These are phyloP conservation scores for Warburgia ugandensis DNA, from an alignment of 164 flowering plant species.

Conservation along the genomic window DNA sequence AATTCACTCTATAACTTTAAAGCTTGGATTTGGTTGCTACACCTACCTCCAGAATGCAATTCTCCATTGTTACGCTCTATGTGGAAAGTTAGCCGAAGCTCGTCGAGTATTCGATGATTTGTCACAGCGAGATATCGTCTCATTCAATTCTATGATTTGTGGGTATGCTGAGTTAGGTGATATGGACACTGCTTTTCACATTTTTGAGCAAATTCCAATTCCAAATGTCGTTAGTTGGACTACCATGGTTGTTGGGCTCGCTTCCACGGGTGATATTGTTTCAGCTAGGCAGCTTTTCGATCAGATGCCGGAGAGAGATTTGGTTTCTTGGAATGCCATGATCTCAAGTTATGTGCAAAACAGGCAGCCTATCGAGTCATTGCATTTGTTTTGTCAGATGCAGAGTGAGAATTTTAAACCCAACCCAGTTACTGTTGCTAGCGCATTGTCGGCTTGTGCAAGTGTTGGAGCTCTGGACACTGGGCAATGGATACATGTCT, in stretches of 20 bases:
- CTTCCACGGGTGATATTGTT: conserved; percentile 13
- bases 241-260: conserved; percentile 20
- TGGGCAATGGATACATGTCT: conserved; percentile 26
- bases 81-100: conserved; percentile 11
- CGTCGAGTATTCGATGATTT: conserved; percentile 17
- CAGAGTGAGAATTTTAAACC: conserved; percentile 18
- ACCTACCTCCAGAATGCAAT: conserved; percentile 18
- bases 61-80: conserved; percentile 12
- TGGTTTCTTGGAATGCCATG: conserved; percentile 18
- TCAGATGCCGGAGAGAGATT: conserved; percentile 20
- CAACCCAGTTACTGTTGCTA: conserved; percentile 12
- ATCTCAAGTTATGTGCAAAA: conserved; percentile 18
- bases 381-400: conserved; percentile 15
- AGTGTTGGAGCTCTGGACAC: conserved; percentile 22
- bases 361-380: conserved; percentile 12
- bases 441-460: conserved; percentile 22
- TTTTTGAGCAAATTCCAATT: conserved; percentile 13
- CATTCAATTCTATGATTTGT: conserved; percentile 20
- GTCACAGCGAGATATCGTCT: conserved; percentile 17
- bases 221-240: conserved; percentile 23
- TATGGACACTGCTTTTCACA: conserved; percentile 13
- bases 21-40: conserved; percentile 16
- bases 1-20: conserved; percentile 14
- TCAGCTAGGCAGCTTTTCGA: conserved; percentile 20
- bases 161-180: conserved; percentile 19